Percentiles rank a stretch among this genome's conserved stretches.
Evolutionary conservation across 768 basidiomycete species (phyloP).

Genomic region (Podaxis sp.): DNA sequence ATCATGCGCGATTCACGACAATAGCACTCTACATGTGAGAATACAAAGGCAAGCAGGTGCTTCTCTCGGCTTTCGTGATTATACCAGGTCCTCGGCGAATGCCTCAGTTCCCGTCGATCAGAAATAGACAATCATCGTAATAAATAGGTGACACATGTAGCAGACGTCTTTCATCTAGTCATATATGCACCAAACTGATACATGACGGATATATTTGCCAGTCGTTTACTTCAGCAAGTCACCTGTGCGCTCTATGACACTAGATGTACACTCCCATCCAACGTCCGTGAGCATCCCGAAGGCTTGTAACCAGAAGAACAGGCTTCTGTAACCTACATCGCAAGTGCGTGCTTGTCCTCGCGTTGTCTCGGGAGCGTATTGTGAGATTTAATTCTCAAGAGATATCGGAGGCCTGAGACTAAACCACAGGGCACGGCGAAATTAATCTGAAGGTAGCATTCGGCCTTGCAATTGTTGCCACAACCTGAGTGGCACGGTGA

Average conservation of each 20-base stretch:
- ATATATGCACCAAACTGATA: background rate
- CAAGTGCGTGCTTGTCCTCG: background rate
- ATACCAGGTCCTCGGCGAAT: background rate
- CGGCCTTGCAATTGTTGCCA: background rate
- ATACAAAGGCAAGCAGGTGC: background rate
- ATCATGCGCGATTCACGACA: background rate
- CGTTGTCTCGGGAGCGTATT: too few relatives aligned
- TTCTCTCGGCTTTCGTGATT: background rate
- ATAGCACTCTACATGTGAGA: background rate
- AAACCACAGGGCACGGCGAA: background rate
- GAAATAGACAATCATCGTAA: slow-evolving; percentile 8
- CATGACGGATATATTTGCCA: background rate
- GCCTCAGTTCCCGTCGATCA: background rate
- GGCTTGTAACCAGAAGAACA: background rate
- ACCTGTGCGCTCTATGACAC: background rate
- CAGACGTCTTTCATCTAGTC: slow-evolving; percentile 4
- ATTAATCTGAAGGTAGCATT: background rate
- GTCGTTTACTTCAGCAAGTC: background rate
- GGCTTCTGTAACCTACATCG: background rate
- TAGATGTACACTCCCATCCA: background rate
- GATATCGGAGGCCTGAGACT: background rate
- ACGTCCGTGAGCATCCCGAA: background rate
- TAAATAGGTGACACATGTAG: background rate
- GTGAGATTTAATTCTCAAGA: background rate
- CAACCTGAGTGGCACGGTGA: slow-evolving; percentile 11